These are phyloP conservation scores for Stephanocyclus meneghinianus DNA, from an alignment of 352 stramenopile species.

Conservation along the genomic window DNA sequence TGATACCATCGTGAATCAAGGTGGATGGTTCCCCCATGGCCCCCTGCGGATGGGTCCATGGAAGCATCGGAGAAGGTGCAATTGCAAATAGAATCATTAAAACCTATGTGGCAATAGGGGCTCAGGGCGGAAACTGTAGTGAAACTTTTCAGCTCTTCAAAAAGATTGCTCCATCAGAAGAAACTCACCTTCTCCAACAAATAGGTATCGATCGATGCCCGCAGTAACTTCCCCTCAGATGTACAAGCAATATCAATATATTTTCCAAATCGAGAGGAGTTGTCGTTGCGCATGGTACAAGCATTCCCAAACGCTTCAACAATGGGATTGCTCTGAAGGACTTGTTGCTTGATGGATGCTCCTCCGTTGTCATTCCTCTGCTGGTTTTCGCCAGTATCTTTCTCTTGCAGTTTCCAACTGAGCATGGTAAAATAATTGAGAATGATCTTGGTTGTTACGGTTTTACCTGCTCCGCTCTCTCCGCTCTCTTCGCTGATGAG, in stretches of 20 bases:
- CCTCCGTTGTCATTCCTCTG: conserved; percentile 8
- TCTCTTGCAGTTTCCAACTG: conserved; percentile 44
- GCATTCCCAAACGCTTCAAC: conserved; percentile 96
- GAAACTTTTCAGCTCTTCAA: conserved; percentile 53
- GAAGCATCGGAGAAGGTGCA: conserved; percentile 21
- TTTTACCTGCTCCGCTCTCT: conserved; percentile 93
- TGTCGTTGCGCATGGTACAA: conserved; percentile 93
- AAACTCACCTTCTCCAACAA: conserved; percentile 90
- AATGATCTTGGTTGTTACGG: conserved; percentile 95
- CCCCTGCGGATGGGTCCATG: conserved; percentile 35
- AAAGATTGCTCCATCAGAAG: conserved; percentile 55
- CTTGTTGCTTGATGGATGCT: conserved; percentile 88
- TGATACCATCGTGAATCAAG: conserved; percentile 45
- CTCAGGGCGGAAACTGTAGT: conserved; percentile 44
- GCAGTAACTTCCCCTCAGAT: conserved; percentile 54
- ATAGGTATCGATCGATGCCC: conserved; percentile 83
- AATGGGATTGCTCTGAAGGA: conserved; percentile 87
- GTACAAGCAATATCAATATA: conserved; percentile 91
- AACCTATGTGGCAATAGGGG: conserved; percentile 39
- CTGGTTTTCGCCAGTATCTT: background rate
- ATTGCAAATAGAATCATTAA: conserved; percentile 42
- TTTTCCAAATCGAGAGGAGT: conserved; percentile 89
- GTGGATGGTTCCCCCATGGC: conserved; percentile 34
- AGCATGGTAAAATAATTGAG: conserved; percentile 94
- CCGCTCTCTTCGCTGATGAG: conserved; percentile 92